Evolutionary conservation across 2,329 filamentous ascomycete genomes (phyloP).

Genomic region (Fonsecaea multimorphosa): DNA sequence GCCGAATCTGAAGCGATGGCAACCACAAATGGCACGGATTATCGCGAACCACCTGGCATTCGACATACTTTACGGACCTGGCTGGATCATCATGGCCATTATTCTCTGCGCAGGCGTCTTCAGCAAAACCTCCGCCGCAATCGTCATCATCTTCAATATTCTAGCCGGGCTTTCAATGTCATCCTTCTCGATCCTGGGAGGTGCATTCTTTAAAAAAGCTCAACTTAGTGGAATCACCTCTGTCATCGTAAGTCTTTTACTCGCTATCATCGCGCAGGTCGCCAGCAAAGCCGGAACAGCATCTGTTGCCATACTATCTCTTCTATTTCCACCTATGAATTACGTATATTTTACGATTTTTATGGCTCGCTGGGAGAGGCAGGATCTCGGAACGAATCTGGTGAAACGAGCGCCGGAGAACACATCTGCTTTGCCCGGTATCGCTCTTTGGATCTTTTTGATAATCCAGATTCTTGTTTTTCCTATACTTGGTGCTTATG

Average conservation of each 20-base stretch:
- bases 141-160: constrained; percentile 76
- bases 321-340: constrained; percentile 86
- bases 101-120: constrained; percentile 71
- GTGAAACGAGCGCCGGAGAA: constrained; percentile 66
- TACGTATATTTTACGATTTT: constrained; percentile 81
- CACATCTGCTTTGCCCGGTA: constrained; percentile 72
- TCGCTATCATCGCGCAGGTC: constrained; percentile 83
- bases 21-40: constrained; percentile 77
- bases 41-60: constrained; percentile 81
- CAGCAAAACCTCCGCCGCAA: constrained; percentile 64
- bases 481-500: constrained; percentile 73
- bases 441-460: constrained; percentile 78
- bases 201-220: constrained; percentile 82
- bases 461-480: constrained; percentile 79
- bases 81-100: constrained; percentile 78
- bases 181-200: constrained; percentile 80
- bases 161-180: constrained; percentile 77
- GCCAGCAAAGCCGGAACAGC: constrained; percentile 67
- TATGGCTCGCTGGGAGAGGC: constrained; percentile 76
- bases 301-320: constrained; percentile 70
- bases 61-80: constrained; percentile 77
- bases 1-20: constrained; percentile 74
- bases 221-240: constrained; percentile 85
- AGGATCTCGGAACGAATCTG: constrained; percentile 66
- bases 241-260: constrained; percentile 72